A percentile compares a stretch with the other conserved stretches of the same genome.
Conservation (phyloP, 495 filamentous ascomycete genomes). For the Trichoderma gamsii region DNA sequence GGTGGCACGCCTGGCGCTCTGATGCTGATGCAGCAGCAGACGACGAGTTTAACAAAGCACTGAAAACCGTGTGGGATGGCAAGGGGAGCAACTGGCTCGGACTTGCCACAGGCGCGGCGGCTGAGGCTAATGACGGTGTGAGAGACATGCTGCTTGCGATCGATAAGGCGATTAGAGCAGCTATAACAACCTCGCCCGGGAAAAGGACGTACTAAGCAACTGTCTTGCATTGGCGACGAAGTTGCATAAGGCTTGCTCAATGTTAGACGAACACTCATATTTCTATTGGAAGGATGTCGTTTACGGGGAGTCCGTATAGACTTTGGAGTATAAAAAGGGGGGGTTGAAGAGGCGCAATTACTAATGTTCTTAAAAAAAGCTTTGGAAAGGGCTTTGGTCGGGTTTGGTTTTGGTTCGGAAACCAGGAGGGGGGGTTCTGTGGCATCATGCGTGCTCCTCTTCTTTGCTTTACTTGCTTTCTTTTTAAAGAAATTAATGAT, state of each 20-base stretch:
- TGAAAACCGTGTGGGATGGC: conserved; percentile 33
- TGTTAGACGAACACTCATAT: background rate
- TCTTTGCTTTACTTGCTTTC: background rate
- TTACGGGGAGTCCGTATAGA: background rate
- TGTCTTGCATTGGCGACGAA: background rate
- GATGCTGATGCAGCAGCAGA: conserved; percentile 8
- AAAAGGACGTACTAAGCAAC: background rate
- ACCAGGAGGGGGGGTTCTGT: background rate
- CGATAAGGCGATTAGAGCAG: conserved; percentile 27
- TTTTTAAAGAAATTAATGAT: conserved; percentile 7
- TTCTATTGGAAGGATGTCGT: background rate
- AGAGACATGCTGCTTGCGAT: conserved; percentile 26
- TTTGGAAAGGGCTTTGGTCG: background rate
- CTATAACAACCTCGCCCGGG: conserved; percentile 17
- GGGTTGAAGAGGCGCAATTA: background rate
- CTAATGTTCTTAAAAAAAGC: background rate
- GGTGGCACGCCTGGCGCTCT: conserved; percentile 39
- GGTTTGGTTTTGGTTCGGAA: background rate
- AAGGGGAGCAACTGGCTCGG: conserved; percentile 29
- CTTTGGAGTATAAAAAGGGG: background rate
- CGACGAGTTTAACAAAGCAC: conserved; percentile 37
- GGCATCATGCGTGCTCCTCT: background rate
- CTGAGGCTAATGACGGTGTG: conserved; percentile 28
- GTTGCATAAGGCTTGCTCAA: too few relatives aligned
- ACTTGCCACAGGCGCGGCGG: conserved; percentile 31